Base-by-base conservation (phyloP, 768 basidiomycete genomes). In the Fomitopsis serialis region DNA sequence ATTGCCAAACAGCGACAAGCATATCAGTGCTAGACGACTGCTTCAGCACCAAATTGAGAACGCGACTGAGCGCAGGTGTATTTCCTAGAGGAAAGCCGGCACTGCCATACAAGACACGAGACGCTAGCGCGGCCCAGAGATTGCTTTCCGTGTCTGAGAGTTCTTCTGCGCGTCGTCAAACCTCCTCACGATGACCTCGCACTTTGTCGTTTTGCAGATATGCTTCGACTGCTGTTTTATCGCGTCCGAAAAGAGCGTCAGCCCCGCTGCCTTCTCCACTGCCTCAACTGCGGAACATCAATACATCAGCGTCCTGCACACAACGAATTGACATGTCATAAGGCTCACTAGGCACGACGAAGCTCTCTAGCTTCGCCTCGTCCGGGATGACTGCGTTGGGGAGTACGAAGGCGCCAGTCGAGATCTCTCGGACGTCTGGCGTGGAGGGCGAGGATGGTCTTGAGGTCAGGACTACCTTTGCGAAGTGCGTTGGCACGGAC, bases 401-500 rank as follows among this genome's bases (percentile, higher is more conserved):
- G 12, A 99, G 78, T 6, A 98, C 91, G 66, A 99, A 99, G 11
- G 95, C 97, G 12, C 95, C 97, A 2, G 89, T 82, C 0, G 90
- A 82, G 42, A 96, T 74, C 60, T 98, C 93, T 5, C 78, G 74
- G 13, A 84, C 66, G 50, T 88, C 74, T 6, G 84, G 90, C 0
- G 78, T 85, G 34, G 79, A 78, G 10, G 89, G 87, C 1, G 89
- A 91, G 23, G 80, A 75, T 0, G 91, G 87, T 58, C 80, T 80
- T 0, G 90, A 78, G 1, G 89, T 78, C 48, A 98, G 75, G 22
- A 98, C 84, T 29, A 98, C 95, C 69, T 98, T 98, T 29, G 96
- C 95, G 67, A 98, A 98, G 67, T 99, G 97, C 5, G 97, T 98
- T 1, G 97, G 97, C 17, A 99, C 97, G 46, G 90, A 77, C 54